Base-by-base conservation (phyloP, 1,284 basidiomycete species). In the Trametes sp. region DNA sequence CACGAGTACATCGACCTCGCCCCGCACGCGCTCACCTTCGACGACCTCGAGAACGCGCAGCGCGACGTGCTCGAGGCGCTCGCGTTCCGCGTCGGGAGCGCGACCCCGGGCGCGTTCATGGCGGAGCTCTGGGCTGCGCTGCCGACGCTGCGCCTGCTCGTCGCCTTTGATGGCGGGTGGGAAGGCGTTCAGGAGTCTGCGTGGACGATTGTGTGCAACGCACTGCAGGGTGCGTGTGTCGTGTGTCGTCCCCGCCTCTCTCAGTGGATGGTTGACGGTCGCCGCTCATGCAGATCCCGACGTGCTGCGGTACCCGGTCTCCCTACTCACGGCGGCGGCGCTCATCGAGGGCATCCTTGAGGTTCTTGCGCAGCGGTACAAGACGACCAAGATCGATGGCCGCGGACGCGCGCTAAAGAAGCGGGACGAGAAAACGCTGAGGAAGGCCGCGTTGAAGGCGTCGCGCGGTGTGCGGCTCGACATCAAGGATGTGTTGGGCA, bases 21-120 rank as follows among this genome's bases (percentile, higher is more conserved):
- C 4, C 82, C 82, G 1, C 79, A 84, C 69, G 38, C 69, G 0
- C 71, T 85, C 59, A 74, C 73, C 3, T 78, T 79, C 41, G 77
- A 79, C 4, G 80, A 83, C 56, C 75, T 89, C 16, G 87, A 89
- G 87, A 74, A 75, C 48, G 81, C 85, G 4, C 87, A 90, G 64
- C 81, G 84, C 24, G 84, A 87, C 54, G 72, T 89, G 42, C 74
- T 89, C n/a, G 72, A 74, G 0, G 76, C 80, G 0, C 74, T 88
- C 38, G 69, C 75, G 5, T 88, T 82, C 70, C 73, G 74, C 38
- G 71, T 89, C 7, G 85, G 84, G 0, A 77, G 73, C 42, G 76
- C 78, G 31, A 87, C 86, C 0, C 88, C 88, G 0, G 85, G 84
- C 62, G 78, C 81, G 21, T 74, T 87, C 44, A 69, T 89, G 64